Conservation (phyloP, 2,329 filamentous ascomycete genomes). For the Septoria petroselini region DNA sequence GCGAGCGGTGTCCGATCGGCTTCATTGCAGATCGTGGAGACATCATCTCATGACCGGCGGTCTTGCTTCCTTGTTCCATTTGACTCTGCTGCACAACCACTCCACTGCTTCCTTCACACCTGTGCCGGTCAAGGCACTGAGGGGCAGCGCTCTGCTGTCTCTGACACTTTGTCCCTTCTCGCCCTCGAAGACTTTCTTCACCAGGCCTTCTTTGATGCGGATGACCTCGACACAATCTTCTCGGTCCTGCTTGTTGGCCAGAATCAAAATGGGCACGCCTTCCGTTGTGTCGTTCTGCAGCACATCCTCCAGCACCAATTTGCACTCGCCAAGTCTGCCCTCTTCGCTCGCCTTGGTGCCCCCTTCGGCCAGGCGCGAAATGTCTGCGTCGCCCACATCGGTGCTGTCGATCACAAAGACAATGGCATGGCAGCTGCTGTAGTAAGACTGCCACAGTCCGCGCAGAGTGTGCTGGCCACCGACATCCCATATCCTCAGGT, state of each 20-base stretch:
- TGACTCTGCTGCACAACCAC: conserved; percentile 86
- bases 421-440: conserved; percentile 88
- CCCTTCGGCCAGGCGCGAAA: conserved; percentile 49
- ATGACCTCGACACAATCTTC: conserved; percentile 98
- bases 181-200: conserved; percentile 92
- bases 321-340: conserved; percentile 79
- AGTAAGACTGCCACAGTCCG: conserved; percentile 94
- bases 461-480: conserved; percentile 88
- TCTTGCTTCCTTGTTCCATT: conserved; percentile 92
- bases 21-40: neutral
- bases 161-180: conserved; percentile 82
- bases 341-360: conserved; percentile 26
- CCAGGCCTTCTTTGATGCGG: conserved; percentile 91
- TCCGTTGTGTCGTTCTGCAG: conserved; percentile 82
- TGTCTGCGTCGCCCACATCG: conserved; percentile 80
- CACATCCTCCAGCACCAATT: conserved; percentile 83
- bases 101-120: conserved; percentile 95
- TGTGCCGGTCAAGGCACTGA: conserved; percentile 78
- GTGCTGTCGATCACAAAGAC: conserved; percentile 97
- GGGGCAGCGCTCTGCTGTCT: conserved; percentile 85
- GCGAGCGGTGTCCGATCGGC: neutral
- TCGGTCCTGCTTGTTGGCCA: conserved; percentile 96
- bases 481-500: conserved; percentile 98
- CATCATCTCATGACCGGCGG: conserved; percentile 86
- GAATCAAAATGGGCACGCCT: conserved; percentile 83